Base-by-base conservation (phyloP, 140 eudicot genomes). In the Stevia rebaudiana region DNA sequence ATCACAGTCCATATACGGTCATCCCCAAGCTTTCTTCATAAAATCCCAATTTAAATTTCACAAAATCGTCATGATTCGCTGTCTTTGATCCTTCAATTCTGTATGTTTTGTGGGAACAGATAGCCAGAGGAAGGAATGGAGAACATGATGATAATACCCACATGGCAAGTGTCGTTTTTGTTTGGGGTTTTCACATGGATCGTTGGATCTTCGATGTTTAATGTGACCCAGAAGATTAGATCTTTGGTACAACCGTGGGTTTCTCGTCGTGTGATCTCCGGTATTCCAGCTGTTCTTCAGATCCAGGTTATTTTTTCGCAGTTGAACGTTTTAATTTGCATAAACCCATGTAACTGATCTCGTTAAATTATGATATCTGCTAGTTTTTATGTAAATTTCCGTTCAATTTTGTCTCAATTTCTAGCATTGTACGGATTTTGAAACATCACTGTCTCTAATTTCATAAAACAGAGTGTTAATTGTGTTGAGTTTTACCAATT, bases 161-260 rank as follows among this genome's bases (percentile, higher is more conserved):
- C 81, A 56, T 88, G 96, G 96, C 92, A 92, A 72, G 18, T 72
- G 13, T 23, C 80, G 53, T 70, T 76, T 65, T 43, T 92, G 50
- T 72, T 83, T 64, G 89, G 94, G 25, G 63, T 92, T 40, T 63
- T 75, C 8, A 35, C 83, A 67, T 92, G 96, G 98, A 70, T 85
- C 46, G 21, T 71, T 35, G 2, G 82, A 8, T 83, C 98, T 70
- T 88, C 98, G 59, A 63, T 72, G 50, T 55, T 85, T 30, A 76
- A 88, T 65, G 51, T 92, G 6, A 81, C 95, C 44, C 78, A 61
- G 25, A 81, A 67, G 70, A 54, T 92, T 62, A 81, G 95, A 83
- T 88, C 95, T 41, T 73, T 68, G 0, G 67, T 77, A 8, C 84
- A 85, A 74, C 95, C 96, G 3, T 88, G 95, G 95, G 92, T 88